Conservation (phyloP, 2,329 filamentous ascomycete species). For the Achaetomium macrosporum region DNA sequence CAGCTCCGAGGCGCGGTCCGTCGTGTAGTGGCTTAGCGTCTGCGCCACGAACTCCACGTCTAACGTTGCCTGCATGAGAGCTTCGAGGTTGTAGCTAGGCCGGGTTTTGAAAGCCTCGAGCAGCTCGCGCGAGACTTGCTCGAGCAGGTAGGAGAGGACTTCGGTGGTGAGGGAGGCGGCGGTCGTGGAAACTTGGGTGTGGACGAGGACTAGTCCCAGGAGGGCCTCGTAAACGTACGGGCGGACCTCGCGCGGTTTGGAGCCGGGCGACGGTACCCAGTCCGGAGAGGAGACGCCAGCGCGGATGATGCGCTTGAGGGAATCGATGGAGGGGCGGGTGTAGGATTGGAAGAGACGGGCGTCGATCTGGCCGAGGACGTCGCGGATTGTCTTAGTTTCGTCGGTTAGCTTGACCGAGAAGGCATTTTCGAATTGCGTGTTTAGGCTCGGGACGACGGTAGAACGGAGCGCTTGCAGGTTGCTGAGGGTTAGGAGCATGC, state of each 20-base stretch:
- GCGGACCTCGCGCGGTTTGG: slow-evolving; percentile 66
- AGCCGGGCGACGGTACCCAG: slow-evolving; percentile 59
- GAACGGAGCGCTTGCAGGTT: slow-evolving; percentile 81
- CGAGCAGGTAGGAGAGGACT: slow-evolving; percentile 80
- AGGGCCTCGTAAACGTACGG: slow-evolving; percentile 88
- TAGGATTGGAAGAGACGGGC: slow-evolving; percentile 87
- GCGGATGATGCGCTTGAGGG: slow-evolving; percentile 63
- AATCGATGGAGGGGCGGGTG: slow-evolving; percentile 67
- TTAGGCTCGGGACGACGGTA: slow-evolving; percentile 79
- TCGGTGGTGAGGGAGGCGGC: slow-evolving; percentile 69
- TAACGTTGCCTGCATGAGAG: slow-evolving; percentile 92
- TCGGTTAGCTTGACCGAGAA: slow-evolving; percentile 94
- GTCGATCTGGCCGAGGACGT: slow-evolving; percentile 88
- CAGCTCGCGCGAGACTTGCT: slow-evolving; percentile 73
- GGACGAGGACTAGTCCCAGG: slow-evolving; percentile 79
- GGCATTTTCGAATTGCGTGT: slow-evolving; percentile 84
- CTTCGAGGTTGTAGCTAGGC: slow-evolving; percentile 64
- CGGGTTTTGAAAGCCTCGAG: slow-evolving; percentile 70
- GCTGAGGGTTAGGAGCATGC: slow-evolving; percentile 88
- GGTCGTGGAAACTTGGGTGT: slow-evolving; percentile 81
- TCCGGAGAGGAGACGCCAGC: slow-evolving; percentile 62
- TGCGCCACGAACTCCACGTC: slow-evolving; percentile 97
- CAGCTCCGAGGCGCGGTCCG: slow-evolving; percentile 69
- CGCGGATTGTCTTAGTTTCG: slow-evolving; percentile 84
- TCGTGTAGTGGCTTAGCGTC: slow-evolving; percentile 84